Evolutionary conservation across 352 stramenopile genomes (phyloP).

Genomic region (Phytophthora ohioensis): DNA sequence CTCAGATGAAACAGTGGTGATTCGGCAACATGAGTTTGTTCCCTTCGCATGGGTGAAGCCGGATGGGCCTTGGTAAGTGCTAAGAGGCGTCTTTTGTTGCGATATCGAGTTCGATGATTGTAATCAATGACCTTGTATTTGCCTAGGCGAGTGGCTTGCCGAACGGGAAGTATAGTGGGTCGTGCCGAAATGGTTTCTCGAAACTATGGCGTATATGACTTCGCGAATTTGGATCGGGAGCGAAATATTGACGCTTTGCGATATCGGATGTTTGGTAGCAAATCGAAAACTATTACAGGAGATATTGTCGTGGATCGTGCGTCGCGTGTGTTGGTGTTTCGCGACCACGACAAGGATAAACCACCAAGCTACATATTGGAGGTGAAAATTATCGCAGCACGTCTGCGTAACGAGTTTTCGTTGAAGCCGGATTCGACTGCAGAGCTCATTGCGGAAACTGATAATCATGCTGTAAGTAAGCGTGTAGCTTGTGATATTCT

Average conservation of each 20-base stretch:
- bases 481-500: neutral
- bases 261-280: conserved; percentile 77
- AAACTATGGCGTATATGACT: conserved; percentile 83
- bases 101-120: neutral
- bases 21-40: conserved; percentile 77
- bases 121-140: conserved; percentile 14
- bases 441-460: conserved; percentile 69
- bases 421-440: conserved; percentile 66
- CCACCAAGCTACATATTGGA: conserved; percentile 80
- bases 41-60: conserved; percentile 87
- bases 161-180: conserved; percentile 56
- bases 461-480: conserved; percentile 64
- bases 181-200: conserved; percentile 63
- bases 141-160: conserved; percentile 74
- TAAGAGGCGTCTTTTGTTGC: conserved; percentile 1
- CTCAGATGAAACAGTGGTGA: conserved; percentile 68
- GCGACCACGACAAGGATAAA: conserved; percentile 63
- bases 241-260: conserved; percentile 75
- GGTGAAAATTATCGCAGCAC: conserved; percentile 85
- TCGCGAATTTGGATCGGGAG: conserved; percentile 84
- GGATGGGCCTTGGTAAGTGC: conserved; percentile 69
- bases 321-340: conserved; percentile 84
- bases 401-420: conserved; percentile 69
- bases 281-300: conserved; percentile 68
- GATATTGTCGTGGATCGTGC: conserved; percentile 84